Percentiles rank a stretch among this genome's conserved stretches.
Evolutionary conservation across 208 protist genomes (phyloP).

Genomic region (Crithidia sp.): DNA sequence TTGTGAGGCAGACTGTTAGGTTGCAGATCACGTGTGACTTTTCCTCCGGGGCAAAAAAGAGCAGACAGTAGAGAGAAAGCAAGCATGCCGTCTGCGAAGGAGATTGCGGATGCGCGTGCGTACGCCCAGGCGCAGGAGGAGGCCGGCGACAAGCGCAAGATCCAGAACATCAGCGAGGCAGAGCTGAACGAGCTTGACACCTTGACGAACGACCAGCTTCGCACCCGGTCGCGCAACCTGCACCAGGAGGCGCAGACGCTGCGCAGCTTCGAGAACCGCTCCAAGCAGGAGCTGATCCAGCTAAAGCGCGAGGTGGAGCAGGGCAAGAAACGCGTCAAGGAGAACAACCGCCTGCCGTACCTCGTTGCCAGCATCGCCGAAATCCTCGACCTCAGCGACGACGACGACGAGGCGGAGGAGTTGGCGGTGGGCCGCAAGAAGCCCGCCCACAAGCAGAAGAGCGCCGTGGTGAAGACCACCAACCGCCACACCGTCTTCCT

Average conservation of each 20-base stretch:
- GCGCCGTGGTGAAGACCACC: constrained; percentile 99
- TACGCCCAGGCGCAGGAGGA: constrained; percentile 33
- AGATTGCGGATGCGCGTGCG: constrained; percentile 33
- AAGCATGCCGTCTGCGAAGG: constrained; percentile 36
- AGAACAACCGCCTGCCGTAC: constrained; percentile 90
- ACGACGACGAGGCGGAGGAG: constrained; percentile 80
- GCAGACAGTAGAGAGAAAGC: not conserved
- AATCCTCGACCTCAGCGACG: constrained; percentile 81
- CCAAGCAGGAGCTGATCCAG: constrained; percentile 52
- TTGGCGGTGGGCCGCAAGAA: constrained; percentile 71
- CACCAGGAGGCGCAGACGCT: constrained; percentile 78
- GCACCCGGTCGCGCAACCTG: constrained; percentile 49
- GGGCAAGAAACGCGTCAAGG: constrained; percentile 70
- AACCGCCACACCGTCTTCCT: constrained; percentile 99
- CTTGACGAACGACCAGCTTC: constrained; percentile 80
- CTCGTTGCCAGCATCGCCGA: constrained; percentile 88
- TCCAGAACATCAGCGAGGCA: constrained; percentile 51
- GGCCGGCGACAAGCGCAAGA: constrained; percentile 22
- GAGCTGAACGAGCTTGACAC: constrained; percentile 75
- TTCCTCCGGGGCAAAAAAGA: not conserved
- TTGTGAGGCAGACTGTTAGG: no score
- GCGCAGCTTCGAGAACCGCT: constrained; percentile 60
- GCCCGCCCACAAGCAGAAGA: constrained; percentile 91
- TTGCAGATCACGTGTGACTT: not conserved
- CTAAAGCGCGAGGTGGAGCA: constrained; percentile 71